Base-by-base conservation (phyloP, 2,329 filamentous ascomycete species). In the Stemphylium beticola region DNA sequence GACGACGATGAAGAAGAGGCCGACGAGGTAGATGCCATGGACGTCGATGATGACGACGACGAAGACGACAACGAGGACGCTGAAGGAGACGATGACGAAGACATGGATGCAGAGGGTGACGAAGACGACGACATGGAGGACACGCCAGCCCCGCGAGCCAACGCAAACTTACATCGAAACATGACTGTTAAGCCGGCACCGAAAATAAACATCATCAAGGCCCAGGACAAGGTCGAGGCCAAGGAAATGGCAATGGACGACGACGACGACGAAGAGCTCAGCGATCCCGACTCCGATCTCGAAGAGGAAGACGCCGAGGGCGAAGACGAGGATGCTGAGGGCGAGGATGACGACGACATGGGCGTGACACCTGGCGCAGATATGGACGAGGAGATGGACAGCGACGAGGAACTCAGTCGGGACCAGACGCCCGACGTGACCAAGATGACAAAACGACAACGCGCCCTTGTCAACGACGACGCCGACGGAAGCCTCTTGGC, bases 401-500 rank as follows among this genome's bases (percentile, higher is more conserved):
- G 83, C 42, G 81, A 82, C 32, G 82, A 83, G 10, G 83, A 84
- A 47, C 78, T 81, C 42, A 85, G 82, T 50, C 76, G 83, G 58
- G 79, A 77, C 42, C 82, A 82, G 36, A 87, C 86, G 0, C 85
- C 86, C 3, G 87, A 90, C 67, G 74, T 85, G 20, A 85, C 78
- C 71, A 88, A 87, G 68, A 79, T 90, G 74, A 91, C 88, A 14
- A 85, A 87, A 65, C 79, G 88, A 45, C 88, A 91, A 75, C 78
- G 87, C 49, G 85, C 85, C 2, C 80, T 81, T 48, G 76, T 82
- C 36, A 80, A 87, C 45, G 81, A 66, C 47, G 82, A 76, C 59
- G 78, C 63, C 38, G 81, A 75, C 61, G 80, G 68, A 40, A 79
- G 58, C 56, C 76, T 78, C 64, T 80, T 80, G 74, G 77, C 74